Percentiles rank a stretch among this genome's conserved stretches.
phyloP scores from a whole-genome alignment of 2,329 filamentous ascomycete genomes.

The Alternaria alternata region DNA sequence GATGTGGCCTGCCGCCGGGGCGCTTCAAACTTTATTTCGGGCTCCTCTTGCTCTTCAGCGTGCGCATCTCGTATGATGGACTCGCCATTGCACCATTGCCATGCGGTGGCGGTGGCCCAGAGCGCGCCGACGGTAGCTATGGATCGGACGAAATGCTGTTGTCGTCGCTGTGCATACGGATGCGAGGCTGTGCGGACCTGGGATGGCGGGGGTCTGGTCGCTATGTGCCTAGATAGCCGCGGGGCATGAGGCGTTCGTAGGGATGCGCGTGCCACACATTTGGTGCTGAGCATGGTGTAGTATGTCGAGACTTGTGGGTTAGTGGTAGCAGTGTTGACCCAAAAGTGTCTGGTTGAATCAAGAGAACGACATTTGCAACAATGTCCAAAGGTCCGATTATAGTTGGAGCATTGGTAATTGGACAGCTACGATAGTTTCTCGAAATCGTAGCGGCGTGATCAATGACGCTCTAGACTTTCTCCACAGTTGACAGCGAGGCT shows the following conservation, averaged over 20 bases:
- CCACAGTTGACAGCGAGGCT: constrained; percentile 3
- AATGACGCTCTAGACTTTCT: constrained; percentile 23
- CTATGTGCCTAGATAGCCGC: constrained; percentile 37
- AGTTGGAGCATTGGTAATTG: constrained; percentile 21
- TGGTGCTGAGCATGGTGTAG: constrained; percentile 43
- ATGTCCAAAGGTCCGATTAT: constrained; percentile 11
- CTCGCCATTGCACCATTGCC: constrained; percentile 54
- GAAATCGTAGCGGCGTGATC: constrained; percentile 16
- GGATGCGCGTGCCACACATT: constrained; percentile 42
- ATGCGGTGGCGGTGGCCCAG: constrained; percentile 55
- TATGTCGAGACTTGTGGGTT: constrained; percentile 6
- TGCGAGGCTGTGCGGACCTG: constrained; percentile 40
- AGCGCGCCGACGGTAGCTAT: constrained; percentile 53
- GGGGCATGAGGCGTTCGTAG: constrained; percentile 33
- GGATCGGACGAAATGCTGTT: constrained; percentile 57
- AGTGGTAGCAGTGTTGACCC: constrained; percentile 7
- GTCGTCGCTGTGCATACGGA: constrained; percentile 54
- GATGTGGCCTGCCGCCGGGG: constrained; percentile 63
- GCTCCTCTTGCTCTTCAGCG: constrained; percentile 60
- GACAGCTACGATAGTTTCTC: constrained; percentile 18
- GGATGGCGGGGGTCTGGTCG: constrained; percentile 25
- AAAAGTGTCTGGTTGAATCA: constrained; percentile 16
- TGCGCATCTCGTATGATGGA: constrained; percentile 53
- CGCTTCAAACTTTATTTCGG: constrained; percentile 73
- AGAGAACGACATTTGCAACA: constrained; percentile 22